Evolutionary conservation across 2,329 filamentous ascomycete species (phyloP), one percentile per base, ranked within the genome.

Genomic region (Ophiostoma ulmi): DNA sequence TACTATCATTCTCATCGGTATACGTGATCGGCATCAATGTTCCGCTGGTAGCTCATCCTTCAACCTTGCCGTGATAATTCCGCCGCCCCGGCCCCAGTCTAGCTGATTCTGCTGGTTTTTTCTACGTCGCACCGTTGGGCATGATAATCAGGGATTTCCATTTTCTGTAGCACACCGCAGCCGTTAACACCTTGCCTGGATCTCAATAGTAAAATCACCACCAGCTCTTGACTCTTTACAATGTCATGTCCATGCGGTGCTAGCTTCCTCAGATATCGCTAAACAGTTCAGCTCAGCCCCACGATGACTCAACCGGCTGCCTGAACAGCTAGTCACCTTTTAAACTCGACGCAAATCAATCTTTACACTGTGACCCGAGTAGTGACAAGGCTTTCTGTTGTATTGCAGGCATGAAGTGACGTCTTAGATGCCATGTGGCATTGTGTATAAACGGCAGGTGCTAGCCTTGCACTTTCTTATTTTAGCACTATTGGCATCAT

Each of bases 81-180:
- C 13, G 52, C 52, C 22, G 20, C 48, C 48, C n/a, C n/a, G 52
- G 52, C n/a, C 52, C 52, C 52, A 22, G 22, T 22, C 22, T 58
- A 26, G 52, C 52, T 58, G 52, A 58, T 48, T 48, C 52, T 58
- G 11, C 52, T 26, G 52, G n/a, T 17, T 58, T 58, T 58, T 58
- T 58, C 52, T 58, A 58, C 52, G 52, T 58, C 35, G 35, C 35
- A 39, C 20, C 39, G 8, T 17, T n/a, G 2, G 14, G 17, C 20
- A 17, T 48, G 44, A 48, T 17, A n/a, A 26, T 31, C 52, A 11
- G 44, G 44, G 5, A 48, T 48, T 48, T 13, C n/a, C 44, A 48
- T 17, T 0, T 7, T 48, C 17, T n/a, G 17, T 48, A 48, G 44
- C 44, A n/a, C 44, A 3, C 31, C 3, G 5, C 20, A 44, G 41